Percentiles rank a stretch among this genome's conserved stretches.
Evolutionary conservation across 164 flowering plant genomes (phyloP).

Genomic region (Pachysandra terminalis): DNA sequence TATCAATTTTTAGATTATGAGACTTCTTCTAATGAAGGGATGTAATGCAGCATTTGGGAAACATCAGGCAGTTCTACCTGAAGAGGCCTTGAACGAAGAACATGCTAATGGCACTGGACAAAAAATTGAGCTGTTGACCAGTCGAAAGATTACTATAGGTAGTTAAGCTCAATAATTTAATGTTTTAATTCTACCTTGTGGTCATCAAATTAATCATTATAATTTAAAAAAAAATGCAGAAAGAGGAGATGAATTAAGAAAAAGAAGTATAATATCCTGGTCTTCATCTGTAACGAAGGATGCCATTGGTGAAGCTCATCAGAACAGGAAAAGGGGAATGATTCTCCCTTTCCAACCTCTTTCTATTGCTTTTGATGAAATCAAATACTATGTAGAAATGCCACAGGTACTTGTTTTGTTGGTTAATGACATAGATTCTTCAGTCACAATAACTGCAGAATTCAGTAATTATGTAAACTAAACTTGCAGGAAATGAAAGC

Average conservation of each 20-base stretch:
- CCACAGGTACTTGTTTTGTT: constrained; percentile 32
- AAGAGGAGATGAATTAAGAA: background rate
- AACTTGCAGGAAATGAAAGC: constrained; percentile 54
- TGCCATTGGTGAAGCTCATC: background rate
- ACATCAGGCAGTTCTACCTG: constrained; percentile 19
- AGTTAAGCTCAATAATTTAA: too few relatives aligned
- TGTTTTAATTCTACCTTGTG: too few relatives aligned
- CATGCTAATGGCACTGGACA: constrained; percentile 13
- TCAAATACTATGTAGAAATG: constrained; percentile 54
- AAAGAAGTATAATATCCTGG: background rate
- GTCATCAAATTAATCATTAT: too few relatives aligned
- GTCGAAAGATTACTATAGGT: too few relatives aligned
- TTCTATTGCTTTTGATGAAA: constrained; percentile 41
- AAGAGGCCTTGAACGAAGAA: constrained; percentile 25
- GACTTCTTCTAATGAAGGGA: background rate
- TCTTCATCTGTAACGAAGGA: constrained; percentile 1
- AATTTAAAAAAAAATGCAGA: too few relatives aligned
- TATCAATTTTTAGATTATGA: background rate
- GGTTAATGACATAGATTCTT: too few relatives aligned
- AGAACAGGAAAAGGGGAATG: constrained; percentile 47
- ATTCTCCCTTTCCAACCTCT: constrained; percentile 51
- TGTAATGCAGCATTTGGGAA: constrained; percentile 32
- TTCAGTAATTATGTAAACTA: background rate
- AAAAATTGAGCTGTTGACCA: constrained; percentile 9
- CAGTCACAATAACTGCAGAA: background rate